phyloP scores from a whole-genome alignment of 345 rosid genomes.

The Acer saccharum region DNA sequence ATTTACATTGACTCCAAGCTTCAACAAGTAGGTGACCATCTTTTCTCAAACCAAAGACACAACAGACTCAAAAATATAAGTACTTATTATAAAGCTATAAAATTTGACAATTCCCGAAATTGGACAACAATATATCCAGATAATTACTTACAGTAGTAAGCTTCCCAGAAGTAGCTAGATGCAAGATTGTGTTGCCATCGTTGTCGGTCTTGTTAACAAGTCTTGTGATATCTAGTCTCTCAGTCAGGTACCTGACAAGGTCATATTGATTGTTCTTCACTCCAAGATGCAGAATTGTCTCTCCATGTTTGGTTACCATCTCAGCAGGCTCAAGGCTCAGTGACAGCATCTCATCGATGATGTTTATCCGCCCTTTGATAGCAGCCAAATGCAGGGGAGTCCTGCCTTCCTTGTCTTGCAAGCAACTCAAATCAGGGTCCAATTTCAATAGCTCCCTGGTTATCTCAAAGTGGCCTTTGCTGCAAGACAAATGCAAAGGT shows the following conservation, averaged over 20 bases:
- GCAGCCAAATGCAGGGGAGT: constrained; percentile 58
- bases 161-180: constrained; percentile 50
- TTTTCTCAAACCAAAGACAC: constrained; percentile 4
- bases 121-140: neutral
- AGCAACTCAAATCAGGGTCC: constrained; percentile 35
- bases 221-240: constrained; percentile 32
- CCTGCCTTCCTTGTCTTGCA: constrained; percentile 43
- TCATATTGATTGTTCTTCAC: constrained; percentile 50
- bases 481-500: constrained; percentile 49
- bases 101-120: no score
- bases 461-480: constrained; percentile 48
- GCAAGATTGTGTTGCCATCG: constrained; percentile 56
- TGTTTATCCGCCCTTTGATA: constrained; percentile 45
- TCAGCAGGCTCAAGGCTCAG: constrained; percentile 32
- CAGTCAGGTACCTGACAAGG: constrained; percentile 41
- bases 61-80: no score
- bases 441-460: constrained; percentile 44
- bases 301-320: constrained; percentile 38
- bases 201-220: constrained; percentile 38
- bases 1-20: constrained; percentile 41
- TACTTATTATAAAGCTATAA: neutral
- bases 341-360: constrained; percentile 47
- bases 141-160: constrained; percentile 34
- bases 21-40: constrained; percentile 42
- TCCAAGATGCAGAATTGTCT: constrained; percentile 53